Conservation (phyloP, 2,329 filamentous ascomycete genomes). For the Mycosphaerella sp. region DNA sequence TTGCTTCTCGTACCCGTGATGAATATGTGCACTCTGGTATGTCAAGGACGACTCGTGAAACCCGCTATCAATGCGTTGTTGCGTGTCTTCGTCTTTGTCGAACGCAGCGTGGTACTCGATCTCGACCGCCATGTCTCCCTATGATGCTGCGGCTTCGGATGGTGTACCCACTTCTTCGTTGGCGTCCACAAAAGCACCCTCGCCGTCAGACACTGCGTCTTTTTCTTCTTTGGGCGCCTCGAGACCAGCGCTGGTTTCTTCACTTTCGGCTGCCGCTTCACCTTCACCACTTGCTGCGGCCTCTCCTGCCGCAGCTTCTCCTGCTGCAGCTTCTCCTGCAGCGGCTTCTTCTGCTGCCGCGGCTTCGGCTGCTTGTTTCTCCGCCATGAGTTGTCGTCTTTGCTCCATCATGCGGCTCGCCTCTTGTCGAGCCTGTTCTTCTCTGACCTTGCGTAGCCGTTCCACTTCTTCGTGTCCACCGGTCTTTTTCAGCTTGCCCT, state of each 20-base stretch:
- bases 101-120: background rate
- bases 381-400: constrained; percentile 40
- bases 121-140: constrained; percentile 4
- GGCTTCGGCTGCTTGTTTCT: constrained; percentile 37
- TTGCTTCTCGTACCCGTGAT: background rate
- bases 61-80: background rate
- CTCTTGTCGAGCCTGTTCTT: constrained; percentile 78
- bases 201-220: constrained; percentile 3
- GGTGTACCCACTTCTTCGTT: constrained; percentile 7
- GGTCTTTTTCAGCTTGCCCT: constrained; percentile 90
- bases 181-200: constrained; percentile 11
- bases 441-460: constrained; percentile 72
- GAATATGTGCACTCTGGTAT: background rate
- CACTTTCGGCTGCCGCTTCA: background rate
- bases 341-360: constrained; percentile 29
- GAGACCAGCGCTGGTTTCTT: background rate
- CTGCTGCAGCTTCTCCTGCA: background rate
- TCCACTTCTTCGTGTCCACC: constrained; percentile 94
- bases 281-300: background rate
- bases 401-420: constrained; percentile 52
- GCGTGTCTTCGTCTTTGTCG: background rate
- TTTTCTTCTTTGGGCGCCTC: constrained; percentile 5
- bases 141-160: constrained; percentile 3
- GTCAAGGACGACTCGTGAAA: background rate
- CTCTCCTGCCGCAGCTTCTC: constrained; percentile 16